Base-by-base conservation (phyloP, 2,329 filamentous ascomycete genomes). In the Intubia oerlemansii region DNA sequence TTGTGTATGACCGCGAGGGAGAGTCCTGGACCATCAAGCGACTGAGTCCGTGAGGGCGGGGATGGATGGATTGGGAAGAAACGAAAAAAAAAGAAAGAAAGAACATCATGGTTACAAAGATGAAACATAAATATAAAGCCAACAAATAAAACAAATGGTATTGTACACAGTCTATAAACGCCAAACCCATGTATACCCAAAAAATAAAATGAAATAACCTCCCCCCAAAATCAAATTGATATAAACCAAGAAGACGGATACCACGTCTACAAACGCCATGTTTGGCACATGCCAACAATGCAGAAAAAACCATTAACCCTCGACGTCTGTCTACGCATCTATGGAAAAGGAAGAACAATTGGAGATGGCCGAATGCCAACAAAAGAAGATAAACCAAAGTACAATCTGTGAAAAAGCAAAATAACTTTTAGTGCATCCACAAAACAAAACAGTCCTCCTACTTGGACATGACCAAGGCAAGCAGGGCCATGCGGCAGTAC, bases 401-500 rank as follows among this genome's bases (percentile, higher is more conserved):
- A 21, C 19, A 21, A 21, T 21, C n/a, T 21, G 8, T 21, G 8
- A 21, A 21, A 21, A 21, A 21, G n/a, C 8, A 21, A 21, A 21
- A n/a, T 8, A 21, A 21, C n/a, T n/a, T n/a, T n/a, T n/a, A n/a
- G n/a, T n/a, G n/a, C n/a, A n/a, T n/a, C n/a, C n/a, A n/a, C n/a
- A n/a, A n/a, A n/a, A 16, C 8, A n/a, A n/a, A 8, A 21, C 19
- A 21, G n/a, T 21, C 8, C 8, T 21, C n/a, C 8, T n/a, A 21
- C n/a, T n/a, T 42, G 15, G 56, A 71, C 77, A 98, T 76, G 51
- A 95, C 80, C 51, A 95, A 61, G 40, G 88, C 88, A 50, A 98
- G 63, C 56, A 98, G 56, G 42, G 88, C 88, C 88, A 98, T 98
- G 50, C 88, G 77, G 53, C 79, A 90, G 63, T 93, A 95, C 43